Evolutionary conservation across 345 rosid species (phyloP), one percentile per base, ranked within the genome.

Genomic region (Corymbia maculata): DNA sequence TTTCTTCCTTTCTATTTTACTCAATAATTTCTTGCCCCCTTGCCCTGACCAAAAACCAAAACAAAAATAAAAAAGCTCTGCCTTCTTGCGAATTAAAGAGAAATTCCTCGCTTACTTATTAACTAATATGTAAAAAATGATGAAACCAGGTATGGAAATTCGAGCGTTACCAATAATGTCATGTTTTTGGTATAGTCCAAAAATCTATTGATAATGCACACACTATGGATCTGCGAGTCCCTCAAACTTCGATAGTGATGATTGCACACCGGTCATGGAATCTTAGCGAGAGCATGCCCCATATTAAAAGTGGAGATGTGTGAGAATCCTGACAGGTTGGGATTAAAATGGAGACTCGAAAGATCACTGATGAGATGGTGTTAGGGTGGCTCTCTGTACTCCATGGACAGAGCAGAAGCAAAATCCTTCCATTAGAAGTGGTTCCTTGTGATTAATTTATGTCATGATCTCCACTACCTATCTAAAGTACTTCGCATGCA

Each of bases 261-360:
- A 59, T 26, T 5, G 68, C 30, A 59, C 2, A 2, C 1, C 0
- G 15, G 26, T 26, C 3, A 0, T 59, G 30, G 8, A 59, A 5
- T 59, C 7, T 4, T 24, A 11, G n/a, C 7, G 3, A 24, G n/a
- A 59, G 12, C 4, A 26, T 26, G 28, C n/a, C n/a, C 13, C 13
- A 0, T 59, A 28, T 59, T 24, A 26, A 59, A 3, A 1, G 30
- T 26, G 30, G 30, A 59, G 66, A 26, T 59, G 7, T 24, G 12
- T 57, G 22, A 53, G 30, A 59, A 59, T 59, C 30, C 2, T 59
- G 30, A 59, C 4, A 10, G 6, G n/a, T 26, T 59, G 30, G 30
- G 30, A 59, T 59, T 26, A 59, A 59, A 26, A 26, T 28, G 7
- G 7, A 26, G 30, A 59, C 66, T 59, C 66, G 24, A 10, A 59